Conservation (phyloP, 768 basidiomycete species). For the Rhizopogon rudus region DNA sequence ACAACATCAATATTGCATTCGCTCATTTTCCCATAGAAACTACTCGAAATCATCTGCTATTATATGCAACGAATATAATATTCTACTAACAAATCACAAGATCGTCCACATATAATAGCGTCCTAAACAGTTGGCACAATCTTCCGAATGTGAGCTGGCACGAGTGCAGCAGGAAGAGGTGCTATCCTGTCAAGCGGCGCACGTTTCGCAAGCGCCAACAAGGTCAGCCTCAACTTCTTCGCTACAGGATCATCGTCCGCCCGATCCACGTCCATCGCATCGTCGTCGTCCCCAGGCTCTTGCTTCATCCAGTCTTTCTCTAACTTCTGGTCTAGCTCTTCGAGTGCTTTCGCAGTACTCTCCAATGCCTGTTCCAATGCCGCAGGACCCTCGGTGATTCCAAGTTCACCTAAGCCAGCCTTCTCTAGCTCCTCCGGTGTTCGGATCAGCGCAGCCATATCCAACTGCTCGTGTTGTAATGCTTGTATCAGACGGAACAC, state of each 20-base stretch:
- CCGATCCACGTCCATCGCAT: slow-evolving; percentile 18
- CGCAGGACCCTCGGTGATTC: slow-evolving; percentile 36
- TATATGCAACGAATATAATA: too few species aligned
- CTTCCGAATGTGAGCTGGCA: slow-evolving; percentile 59
- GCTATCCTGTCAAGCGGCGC: slow-evolving; percentile 73
- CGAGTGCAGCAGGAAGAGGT: slow-evolving; percentile 55
- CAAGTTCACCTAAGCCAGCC: slow-evolving; percentile 9
- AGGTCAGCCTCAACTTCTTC: slow-evolving; percentile 62
- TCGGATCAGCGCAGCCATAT: slow-evolving; percentile 39
- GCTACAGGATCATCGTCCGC: slow-evolving; percentile 43
- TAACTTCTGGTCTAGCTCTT: slow-evolving; percentile 33
- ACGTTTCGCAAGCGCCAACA: slow-evolving; percentile 73
- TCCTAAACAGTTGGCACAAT: slow-evolving; percentile 48
- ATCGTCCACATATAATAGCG: neutral
- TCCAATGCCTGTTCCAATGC: slow-evolving; percentile 54
- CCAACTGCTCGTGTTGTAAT: slow-evolving; percentile 23
- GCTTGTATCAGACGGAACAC: slow-evolving; percentile 1
- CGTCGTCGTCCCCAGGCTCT: neutral
- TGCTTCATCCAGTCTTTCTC: slow-evolving; percentile 12
- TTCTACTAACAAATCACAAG: too few species aligned
- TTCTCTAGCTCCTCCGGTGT: slow-evolving; percentile 34
- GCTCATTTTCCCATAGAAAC: too few species aligned
- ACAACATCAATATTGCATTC: too few species aligned
- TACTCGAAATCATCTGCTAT: too few species aligned
- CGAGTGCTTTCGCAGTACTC: slow-evolving; percentile 50